Base-by-base conservation (phyloP, 192 early-diverging fungal species). In the Linnemannia hyalina region DNA sequence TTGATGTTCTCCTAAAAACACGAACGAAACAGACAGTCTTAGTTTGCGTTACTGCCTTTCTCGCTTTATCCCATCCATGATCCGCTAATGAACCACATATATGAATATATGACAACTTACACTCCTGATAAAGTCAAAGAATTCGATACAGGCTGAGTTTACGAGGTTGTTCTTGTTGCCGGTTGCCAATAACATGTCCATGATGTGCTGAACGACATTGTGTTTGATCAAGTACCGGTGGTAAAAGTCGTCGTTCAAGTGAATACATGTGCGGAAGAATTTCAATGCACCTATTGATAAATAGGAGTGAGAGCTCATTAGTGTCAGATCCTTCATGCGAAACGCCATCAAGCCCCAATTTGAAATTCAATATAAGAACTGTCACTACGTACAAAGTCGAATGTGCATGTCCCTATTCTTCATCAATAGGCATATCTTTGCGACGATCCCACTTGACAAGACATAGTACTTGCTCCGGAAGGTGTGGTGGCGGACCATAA, bases 61-160 rank as follows among this genome's bases (percentile, higher is more conserved):
- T 4, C n/a, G 10, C 15, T 8, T 18, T 6, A 10, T 60, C 22
- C 16, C 35, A 29, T 32, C 11, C 3, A 65, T 20, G 49, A 52
- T 52, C 10, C 57, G 6, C 11, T 11, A 15, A 40, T 40, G 3
- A 40, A 6, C 38, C 38, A 40, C 3, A 40, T 6, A 40, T 40
- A 40, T 40, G 38, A 65, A n/a, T n/a, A n/a, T n/a, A n/a, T n/a
- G n/a, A n/a, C n/a, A n/a, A 80, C 77, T 70, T 89, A 95, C 95
- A 68, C 85, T 91, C 26, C 93, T 90, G 74, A 99, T 94, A 88
- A 93, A 95, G 35, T 95, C 95, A 79, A 99, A 95, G 55, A 99
- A 88, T 74, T 98, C 97, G 47, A 98, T 91, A 81, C 96, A 98
- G 2, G 98, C 95, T 9, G 97, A 98, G 74, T 97, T 96, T 23